Evolutionary conservation across 2,329 filamentous ascomycete species (phyloP).

Genomic region (Phialophora verrucosa): DNA sequence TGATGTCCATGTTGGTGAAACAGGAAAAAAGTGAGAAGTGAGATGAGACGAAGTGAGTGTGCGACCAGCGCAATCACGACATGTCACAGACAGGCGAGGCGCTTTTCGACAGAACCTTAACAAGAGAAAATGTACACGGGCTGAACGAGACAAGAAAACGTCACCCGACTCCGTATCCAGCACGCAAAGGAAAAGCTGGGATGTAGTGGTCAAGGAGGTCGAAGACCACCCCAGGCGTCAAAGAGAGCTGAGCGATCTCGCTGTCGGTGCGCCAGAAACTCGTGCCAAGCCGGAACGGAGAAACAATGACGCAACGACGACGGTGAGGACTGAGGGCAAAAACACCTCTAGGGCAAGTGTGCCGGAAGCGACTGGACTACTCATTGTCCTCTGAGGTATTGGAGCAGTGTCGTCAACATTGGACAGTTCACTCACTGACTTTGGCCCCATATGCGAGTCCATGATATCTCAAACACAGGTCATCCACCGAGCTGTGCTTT

Average conservation of each 20-base stretch:
- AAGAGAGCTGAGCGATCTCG: constrained; percentile 14
- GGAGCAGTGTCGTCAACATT: neutral
- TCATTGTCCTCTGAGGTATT: neutral
- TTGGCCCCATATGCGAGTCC: neutral
- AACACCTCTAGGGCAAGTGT: neutral
- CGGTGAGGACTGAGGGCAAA: neutral
- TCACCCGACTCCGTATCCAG: neutral
- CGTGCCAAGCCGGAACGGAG: constrained; percentile 13
- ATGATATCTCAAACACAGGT: neutral
- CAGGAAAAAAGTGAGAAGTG: neutral
- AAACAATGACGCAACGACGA: constrained; percentile 6
- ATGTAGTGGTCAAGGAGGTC: neutral
- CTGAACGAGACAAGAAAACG: neutral
- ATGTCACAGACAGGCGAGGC: constrained; percentile 7
- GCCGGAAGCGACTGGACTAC: neutral
- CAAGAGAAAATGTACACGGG: neutral
- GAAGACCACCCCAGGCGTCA: neutral
- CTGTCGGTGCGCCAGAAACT: constrained; percentile 4
- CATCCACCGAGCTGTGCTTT: neutral
- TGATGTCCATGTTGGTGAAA: constrained; percentile 25
- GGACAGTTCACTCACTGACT: neutral
- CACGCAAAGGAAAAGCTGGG: neutral
- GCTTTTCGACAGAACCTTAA: constrained; percentile 1
- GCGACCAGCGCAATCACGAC: constrained; percentile 14
- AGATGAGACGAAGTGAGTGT: neutral